These are phyloP conservation scores for Camellia oleifera DNA, from an alignment of 179 eudicot species.

Conservation along the genomic window DNA sequence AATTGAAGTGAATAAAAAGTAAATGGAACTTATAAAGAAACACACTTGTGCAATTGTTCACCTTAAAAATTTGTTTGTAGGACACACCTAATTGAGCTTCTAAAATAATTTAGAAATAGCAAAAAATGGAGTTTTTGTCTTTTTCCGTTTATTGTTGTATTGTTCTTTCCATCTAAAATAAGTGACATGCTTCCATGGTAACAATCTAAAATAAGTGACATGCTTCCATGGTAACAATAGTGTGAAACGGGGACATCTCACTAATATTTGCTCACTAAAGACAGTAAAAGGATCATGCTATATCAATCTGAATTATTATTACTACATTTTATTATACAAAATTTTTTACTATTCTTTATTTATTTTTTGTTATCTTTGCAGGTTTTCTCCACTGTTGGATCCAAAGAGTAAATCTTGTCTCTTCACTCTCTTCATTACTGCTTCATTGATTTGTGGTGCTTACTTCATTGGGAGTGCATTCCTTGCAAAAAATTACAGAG, in stretches of 20 bases:
- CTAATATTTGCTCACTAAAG: conserved; percentile 2
- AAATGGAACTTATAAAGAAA: background rate
- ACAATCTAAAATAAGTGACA: background rate
- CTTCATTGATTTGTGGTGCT: conserved; percentile 43
- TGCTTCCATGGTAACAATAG: no score
- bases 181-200: background rate
- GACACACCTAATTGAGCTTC: background rate
- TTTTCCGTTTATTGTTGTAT: background rate
- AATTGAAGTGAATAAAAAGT: background rate
- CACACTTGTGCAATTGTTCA: no score
- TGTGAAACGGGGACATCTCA: background rate
- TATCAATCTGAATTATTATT: background rate
- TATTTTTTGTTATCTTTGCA: conserved; percentile 16
- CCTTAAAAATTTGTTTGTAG: background rate
- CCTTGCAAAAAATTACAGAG: conserved; percentile 35
- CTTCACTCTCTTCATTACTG: conserved; percentile 33
- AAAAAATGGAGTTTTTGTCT: background rate
- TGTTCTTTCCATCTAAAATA: no score
- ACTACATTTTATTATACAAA: background rate
- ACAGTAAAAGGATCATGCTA: background rate
- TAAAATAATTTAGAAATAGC: background rate
- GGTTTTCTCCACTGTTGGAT: conserved; percentile 27
- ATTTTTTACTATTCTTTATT: background rate
- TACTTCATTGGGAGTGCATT: conserved; percentile 50
- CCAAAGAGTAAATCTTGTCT: conserved; percentile 37